A percentile compares a stretch with the other conserved stretches of the same genome.
Conservation (phyloP, 352 stramenopile genomes). For the Globisporangium cylindrosporum region DNA sequence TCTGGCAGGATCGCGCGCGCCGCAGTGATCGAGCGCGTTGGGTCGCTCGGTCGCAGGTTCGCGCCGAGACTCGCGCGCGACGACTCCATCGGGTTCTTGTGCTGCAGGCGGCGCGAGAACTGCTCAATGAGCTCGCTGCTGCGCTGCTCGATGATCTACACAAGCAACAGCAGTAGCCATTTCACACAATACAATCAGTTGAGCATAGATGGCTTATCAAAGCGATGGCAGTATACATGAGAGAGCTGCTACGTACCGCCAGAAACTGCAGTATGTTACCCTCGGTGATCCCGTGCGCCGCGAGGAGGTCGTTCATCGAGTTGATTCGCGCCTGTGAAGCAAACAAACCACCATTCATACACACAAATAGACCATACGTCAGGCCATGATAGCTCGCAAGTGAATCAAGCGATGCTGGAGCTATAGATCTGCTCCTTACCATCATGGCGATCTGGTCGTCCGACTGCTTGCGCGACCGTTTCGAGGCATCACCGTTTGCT, state of each 20-base stretch:
- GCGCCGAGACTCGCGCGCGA: slow-evolving; percentile 54
- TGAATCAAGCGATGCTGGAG: background rate
- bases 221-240: background rate
- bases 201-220: background rate
- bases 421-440: slow-evolving; percentile 21
- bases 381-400: background rate
- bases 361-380: background rate
- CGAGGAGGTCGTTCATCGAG: slow-evolving; percentile 82
- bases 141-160: slow-evolving; percentile 76
- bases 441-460: slow-evolving; percentile 77
- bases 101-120: slow-evolving; percentile 63
- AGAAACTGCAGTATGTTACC: slow-evolving; percentile 84
- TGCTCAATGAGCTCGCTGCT: slow-evolving; percentile 81
- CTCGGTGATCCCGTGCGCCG: slow-evolving; percentile 74
- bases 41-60: slow-evolving; percentile 66
- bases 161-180: background rate
- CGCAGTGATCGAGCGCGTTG: slow-evolving; percentile 47
- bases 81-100: slow-evolving; percentile 60
- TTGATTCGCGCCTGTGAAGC: slow-evolving; percentile 65
- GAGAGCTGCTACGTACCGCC: slow-evolving; percentile 27
- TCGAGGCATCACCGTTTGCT: slow-evolving; percentile 32
- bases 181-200: background rate
- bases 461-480: slow-evolving; percentile 57
- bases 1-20: slow-evolving; percentile 47
- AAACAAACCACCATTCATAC: background rate